Conservation (phyloP, 768 basidiomycete genomes). For the Leccinum ochraceum region DNA sequence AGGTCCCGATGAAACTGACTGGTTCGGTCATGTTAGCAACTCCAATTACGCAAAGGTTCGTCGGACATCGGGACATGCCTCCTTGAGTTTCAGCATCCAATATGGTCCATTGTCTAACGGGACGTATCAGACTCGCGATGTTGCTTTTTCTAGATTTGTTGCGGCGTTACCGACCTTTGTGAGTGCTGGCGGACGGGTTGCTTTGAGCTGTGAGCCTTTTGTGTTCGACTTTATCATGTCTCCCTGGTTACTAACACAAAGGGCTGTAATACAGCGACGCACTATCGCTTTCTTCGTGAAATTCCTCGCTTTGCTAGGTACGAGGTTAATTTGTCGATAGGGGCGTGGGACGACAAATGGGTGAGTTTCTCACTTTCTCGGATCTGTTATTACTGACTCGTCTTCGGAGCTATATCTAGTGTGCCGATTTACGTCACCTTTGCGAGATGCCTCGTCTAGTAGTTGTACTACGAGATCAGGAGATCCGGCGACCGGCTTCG, state of each 20-base stretch:
- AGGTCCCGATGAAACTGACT: slow-evolving; percentile 23
- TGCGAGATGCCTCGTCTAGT: not conserved
- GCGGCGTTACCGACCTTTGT: slow-evolving; percentile 17
- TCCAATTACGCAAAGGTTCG: slow-evolving; percentile 18
- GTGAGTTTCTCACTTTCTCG: not conserved
- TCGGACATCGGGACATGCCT: not conserved
- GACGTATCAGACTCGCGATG: slow-evolving; percentile 15
- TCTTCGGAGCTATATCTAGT: slow-evolving; percentile 15
- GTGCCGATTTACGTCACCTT: slow-evolving; percentile 13
- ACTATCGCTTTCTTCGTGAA: slow-evolving; percentile 19
- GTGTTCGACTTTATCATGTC: not conserved
- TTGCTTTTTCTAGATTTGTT: slow-evolving; percentile 12
- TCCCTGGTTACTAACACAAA: not conserved
- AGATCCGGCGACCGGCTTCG: too few species aligned
- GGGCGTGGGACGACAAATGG: slow-evolving; percentile 22
- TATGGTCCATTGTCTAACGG: not conserved
- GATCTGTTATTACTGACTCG: not conserved
- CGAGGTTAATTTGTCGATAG: slow-evolving; percentile 16
- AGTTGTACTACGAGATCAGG: not conserved
- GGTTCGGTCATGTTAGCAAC: slow-evolving; percentile 19
- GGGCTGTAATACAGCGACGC: slow-evolving; percentile 4
- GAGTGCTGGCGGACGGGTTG: slow-evolving; percentile 12
- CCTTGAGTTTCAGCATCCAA: not conserved
- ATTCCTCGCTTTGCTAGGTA: slow-evolving; percentile 19
- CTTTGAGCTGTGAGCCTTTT: slow-evolving; percentile 6